phyloP scores from a whole-genome alignment of 1,139 yeast species.

The Nematodospora anomalae region DNA sequence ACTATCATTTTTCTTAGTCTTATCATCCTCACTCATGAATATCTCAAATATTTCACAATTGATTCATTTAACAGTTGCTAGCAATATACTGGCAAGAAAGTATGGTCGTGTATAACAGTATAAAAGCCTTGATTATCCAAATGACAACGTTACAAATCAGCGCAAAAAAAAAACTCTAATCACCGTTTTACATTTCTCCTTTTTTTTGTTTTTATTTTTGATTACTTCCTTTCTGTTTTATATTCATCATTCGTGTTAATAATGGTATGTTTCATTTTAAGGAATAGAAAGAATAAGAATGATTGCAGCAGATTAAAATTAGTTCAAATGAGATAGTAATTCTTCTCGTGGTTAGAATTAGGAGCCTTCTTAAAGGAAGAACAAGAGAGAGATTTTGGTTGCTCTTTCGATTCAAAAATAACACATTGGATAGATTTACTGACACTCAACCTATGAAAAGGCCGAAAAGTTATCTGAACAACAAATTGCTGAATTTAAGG shows the following conservation, averaged over 20 bases:
- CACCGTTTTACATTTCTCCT: neutral
- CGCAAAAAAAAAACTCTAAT: too few species aligned
- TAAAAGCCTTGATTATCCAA: too few species aligned
- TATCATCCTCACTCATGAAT: conserved; percentile 3
- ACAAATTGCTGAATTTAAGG: conserved; percentile 95
- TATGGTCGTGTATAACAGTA: too few species aligned
- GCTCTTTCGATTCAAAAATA: too few species aligned
- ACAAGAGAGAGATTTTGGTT: too few species aligned
- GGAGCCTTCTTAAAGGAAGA: too few species aligned
- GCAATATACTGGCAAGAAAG: too few species aligned
- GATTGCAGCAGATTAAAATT: too few species aligned
- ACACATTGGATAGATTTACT: conserved; percentile 1
- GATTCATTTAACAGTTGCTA: too few species aligned
- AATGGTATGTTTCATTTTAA: conserved; percentile 6
- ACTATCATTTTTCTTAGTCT: neutral
- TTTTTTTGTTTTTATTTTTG: neutral
- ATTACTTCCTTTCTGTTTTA: neutral
- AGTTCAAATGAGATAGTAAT: too few species aligned
- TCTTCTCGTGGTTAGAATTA: too few species aligned
- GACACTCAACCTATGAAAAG: conserved; percentile 25
- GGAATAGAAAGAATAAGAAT: neutral
- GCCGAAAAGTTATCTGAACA: conserved; percentile 91
- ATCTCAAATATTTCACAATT: too few species aligned
- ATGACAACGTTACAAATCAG: neutral
- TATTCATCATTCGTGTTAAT: neutral